A percentile compares a stretch with the other conserved stretches of the same genome.
These are phyloP conservation scores for Debaryomyces prosopidis DNA, from an alignment of 805 yeast species.

Conservation along the genomic window DNA sequence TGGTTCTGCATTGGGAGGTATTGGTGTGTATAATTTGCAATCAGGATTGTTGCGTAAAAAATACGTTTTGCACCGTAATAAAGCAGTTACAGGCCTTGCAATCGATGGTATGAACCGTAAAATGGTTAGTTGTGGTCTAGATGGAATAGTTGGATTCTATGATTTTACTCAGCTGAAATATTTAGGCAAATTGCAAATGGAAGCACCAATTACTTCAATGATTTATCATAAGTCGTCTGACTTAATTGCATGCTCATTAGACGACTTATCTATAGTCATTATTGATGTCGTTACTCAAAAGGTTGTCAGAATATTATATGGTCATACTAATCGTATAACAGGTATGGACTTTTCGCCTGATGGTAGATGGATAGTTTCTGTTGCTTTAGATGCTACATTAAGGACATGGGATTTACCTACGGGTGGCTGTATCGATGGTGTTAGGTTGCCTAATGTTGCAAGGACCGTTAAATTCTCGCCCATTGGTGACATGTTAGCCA, in stretches of 20 bases:
- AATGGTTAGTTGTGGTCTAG: constrained; percentile 85
- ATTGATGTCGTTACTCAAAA: constrained; percentile 79
- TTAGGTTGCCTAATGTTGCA: constrained; percentile 73
- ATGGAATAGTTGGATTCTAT: constrained; percentile 85
- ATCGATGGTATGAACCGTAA: constrained; percentile 88
- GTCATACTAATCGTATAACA: constrained; percentile 87
- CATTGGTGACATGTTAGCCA: constrained; percentile 85
- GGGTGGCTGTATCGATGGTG: constrained; percentile 95
- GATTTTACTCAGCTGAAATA: constrained; percentile 73
- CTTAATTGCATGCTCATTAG: constrained; percentile 79
- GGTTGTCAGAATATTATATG: constrained; percentile 83
- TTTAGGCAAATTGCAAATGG: constrained; percentile 65
- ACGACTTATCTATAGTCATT: constrained; percentile 80
- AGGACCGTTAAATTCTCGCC: constrained; percentile 82
- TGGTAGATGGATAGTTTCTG: constrained; percentile 91
- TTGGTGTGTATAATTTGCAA: constrained; percentile 86
- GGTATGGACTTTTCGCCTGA: constrained; percentile 88
- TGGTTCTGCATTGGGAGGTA: constrained; percentile 84
- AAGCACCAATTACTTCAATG: constrained; percentile 76
- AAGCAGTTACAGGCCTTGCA: constrained; percentile 84
- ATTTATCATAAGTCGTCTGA: constrained; percentile 82
- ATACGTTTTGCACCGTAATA: constrained; percentile 63
- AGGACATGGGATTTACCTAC: constrained; percentile 98
- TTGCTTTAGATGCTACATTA: constrained; percentile 80
- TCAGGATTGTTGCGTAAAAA: constrained; percentile 80